phyloP scores from a whole-genome alignment of 805 yeast genomes.

The Saccharomycopsis synnaedendra region DNA sequence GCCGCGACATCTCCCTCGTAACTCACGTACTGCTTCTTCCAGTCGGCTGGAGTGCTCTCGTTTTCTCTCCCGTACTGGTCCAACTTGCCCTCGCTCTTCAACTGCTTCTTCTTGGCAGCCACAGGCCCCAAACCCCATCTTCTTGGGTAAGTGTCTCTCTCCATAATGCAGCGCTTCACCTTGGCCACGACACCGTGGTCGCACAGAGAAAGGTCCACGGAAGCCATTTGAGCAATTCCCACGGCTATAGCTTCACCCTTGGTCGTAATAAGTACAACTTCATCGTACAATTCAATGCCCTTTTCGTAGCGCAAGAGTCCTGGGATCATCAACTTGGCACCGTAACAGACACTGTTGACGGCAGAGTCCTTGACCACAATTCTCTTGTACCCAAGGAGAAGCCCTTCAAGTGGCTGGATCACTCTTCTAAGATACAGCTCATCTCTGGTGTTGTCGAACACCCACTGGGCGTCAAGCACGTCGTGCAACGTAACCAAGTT shows the following conservation, averaged over 20 bases:
- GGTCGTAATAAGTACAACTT: constrained; percentile 95
- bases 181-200: constrained; percentile 98
- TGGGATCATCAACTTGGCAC: constrained; percentile 98
- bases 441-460: constrained; percentile 93
- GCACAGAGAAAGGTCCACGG: constrained; percentile 91
- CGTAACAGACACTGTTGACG: constrained; percentile 96
- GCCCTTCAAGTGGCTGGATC: constrained; percentile 88
- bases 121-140: constrained; percentile 99
- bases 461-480: constrained; percentile 96
- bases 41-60: constrained; percentile 85
- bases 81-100: constrained; percentile 93
- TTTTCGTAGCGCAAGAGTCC: constrained; percentile 96
- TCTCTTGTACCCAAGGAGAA: constrained; percentile 92
- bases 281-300: constrained; percentile 94
- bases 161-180: constrained; percentile 99
- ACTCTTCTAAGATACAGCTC: constrained; percentile 91
- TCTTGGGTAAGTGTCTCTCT: constrained; percentile 97
- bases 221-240: constrained; percentile 97
- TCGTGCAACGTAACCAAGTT: constrained; percentile 93
- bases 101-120: constrained; percentile 96
- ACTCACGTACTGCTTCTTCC: constrained; percentile 80
- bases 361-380: constrained; percentile 92
- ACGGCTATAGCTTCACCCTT: constrained; percentile 99
- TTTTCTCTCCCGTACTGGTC: constrained; percentile 91
- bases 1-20: constrained; percentile 44